Conservation (phyloP, 495 filamentous ascomycete genomes). For the Filosporella fistucella region DNA sequence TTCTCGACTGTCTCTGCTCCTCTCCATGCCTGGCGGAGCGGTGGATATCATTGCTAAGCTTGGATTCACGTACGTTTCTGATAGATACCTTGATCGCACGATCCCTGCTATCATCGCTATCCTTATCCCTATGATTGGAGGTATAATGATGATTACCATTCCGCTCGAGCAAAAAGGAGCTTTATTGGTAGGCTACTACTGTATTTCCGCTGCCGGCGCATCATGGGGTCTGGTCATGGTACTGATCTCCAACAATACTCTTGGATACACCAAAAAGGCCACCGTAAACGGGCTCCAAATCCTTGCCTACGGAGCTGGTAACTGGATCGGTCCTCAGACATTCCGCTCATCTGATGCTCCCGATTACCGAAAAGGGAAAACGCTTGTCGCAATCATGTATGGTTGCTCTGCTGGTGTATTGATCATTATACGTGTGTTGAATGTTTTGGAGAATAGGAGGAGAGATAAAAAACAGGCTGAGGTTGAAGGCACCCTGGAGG, state of each 20-base stretch:
- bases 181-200: background rate
- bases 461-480: background rate
- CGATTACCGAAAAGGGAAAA: background rate
- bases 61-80: constrained; percentile 52
- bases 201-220: background rate
- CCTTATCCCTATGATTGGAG: background rate
- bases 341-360: background rate
- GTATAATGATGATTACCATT: background rate
- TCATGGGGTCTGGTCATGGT: background rate
- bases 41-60: constrained; percentile 55
- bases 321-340: background rate
- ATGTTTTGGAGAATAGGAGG: background rate
- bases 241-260: background rate
- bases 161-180: background rate
- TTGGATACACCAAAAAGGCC: background rate
- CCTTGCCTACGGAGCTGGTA: background rate
- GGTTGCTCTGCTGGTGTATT: background rate
- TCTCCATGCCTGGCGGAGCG: constrained; percentile 36
- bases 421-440: background rate
- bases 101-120: background rate
- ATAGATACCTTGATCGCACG: constrained; percentile 50
- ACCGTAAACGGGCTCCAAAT: background rate
- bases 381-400: background rate
- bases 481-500: background rate
- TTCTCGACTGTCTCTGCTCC: constrained; percentile 37